Conservation (phyloP, 129 eudicot genomes). For the Smallanthus sonchifolius region DNA sequence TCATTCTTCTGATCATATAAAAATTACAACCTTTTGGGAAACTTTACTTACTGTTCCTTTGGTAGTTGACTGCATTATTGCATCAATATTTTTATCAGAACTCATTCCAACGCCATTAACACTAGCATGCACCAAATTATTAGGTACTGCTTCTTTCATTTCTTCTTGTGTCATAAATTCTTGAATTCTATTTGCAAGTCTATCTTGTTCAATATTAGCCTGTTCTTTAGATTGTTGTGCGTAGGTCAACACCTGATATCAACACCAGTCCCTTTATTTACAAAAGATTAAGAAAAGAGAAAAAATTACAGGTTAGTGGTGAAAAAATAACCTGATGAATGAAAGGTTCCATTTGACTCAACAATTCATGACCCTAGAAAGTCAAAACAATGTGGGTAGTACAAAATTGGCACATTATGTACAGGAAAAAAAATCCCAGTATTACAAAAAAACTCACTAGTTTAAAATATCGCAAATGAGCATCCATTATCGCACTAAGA, state of each 20-base stretch:
- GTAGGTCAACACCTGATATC: conserved; percentile 82
- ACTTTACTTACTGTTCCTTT: conserved; percentile 60
- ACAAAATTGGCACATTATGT: neutral
- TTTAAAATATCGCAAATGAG: conserved; percentile 92
- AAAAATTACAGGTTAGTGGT: neutral
- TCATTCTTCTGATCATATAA: neutral
- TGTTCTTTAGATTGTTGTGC: conserved; percentile 94
- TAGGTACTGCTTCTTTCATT: conserved; percentile 49
- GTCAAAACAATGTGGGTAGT: conserved; percentile 19
- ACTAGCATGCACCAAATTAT: conserved; percentile 43
- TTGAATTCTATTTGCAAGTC: conserved; percentile 88
- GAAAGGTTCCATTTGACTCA: conserved; percentile 90
- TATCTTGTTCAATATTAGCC: conserved; percentile 76
- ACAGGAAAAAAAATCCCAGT: neutral
- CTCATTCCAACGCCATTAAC: conserved; percentile 56
- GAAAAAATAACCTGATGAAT: conserved; percentile 69
- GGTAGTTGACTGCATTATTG: conserved; percentile 78
- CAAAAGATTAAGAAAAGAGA: neutral
- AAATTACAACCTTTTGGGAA: neutral
- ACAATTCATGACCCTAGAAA: conserved; percentile 71
- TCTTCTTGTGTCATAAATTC: conserved; percentile 89
- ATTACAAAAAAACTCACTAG: conserved; percentile 44
- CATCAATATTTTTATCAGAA: conserved; percentile 65
- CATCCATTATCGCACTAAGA: conserved; percentile 96
- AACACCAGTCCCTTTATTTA: conserved; percentile 5